Evolutionary conservation across 495 filamentous ascomycete genomes (phyloP).

Genomic region (Trichodelitschia bisporula): DNA sequence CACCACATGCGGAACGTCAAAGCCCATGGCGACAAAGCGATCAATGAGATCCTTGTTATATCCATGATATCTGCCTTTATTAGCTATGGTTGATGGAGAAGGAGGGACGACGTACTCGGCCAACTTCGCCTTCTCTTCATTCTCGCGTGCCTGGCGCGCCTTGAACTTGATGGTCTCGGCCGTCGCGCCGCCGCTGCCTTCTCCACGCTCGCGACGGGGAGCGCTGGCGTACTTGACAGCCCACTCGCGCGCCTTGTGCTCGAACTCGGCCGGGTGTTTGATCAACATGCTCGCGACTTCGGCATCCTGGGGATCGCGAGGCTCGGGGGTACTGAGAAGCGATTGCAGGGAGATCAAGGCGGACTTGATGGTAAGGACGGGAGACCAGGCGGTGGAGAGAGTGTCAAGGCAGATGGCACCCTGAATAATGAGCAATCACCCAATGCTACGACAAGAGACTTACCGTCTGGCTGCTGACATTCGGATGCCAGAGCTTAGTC

Average conservation of each 20-base stretch:
- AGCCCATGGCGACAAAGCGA: slow-evolving; percentile 83
- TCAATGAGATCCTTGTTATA: slow-evolving; percentile 74
- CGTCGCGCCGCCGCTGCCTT: slow-evolving; percentile 24
- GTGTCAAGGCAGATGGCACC: slow-evolving; percentile 96
- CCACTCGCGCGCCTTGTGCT: slow-evolving; percentile 73
- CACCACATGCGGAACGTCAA: slow-evolving; percentile 72
- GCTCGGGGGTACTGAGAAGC: slow-evolving; percentile 79
- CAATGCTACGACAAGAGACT: slow-evolving; percentile 8
- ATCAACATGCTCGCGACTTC: slow-evolving; percentile 88
- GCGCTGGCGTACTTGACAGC: slow-evolving; percentile 64
- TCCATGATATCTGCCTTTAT: slow-evolving; percentile 44
- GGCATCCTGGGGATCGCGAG: slow-evolving; percentile 89
- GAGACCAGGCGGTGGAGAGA: slow-evolving; percentile 71
- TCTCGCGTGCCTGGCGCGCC: slow-evolving; percentile 21
- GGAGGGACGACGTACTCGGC: slow-evolving; percentile 11
- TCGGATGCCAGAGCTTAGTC: slow-evolving; percentile 96
- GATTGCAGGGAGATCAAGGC: slow-evolving; percentile 82
- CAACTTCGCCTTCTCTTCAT: slow-evolving; percentile 22
- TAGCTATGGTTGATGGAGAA: background rate
- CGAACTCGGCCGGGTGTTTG: slow-evolving; percentile 49
- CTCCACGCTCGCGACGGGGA: slow-evolving; percentile 26
- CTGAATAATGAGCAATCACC: slow-evolving; percentile 25
- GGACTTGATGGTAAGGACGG: slow-evolving; percentile 87
- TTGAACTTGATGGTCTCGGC: slow-evolving; percentile 17
- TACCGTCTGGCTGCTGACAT: slow-evolving; percentile 87